Evolutionary conservation across 257 asterid species (phyloP), one percentile per base, ranked within the genome.

Genomic region (Verbascum thapsus): DNA sequence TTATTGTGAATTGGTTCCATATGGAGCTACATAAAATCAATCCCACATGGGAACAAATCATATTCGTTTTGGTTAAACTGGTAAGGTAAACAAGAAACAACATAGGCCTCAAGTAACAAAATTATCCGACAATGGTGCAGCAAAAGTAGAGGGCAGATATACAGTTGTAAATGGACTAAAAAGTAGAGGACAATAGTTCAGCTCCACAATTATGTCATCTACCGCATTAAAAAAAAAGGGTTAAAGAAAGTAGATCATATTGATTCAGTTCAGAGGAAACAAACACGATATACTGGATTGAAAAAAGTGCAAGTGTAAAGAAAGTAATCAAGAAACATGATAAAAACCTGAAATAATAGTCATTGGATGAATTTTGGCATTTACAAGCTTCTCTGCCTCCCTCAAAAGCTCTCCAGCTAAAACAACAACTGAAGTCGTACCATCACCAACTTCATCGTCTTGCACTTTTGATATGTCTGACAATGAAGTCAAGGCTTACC

Each of bases 391-490:
- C 75, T 94, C 99, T 45, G 97, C 96, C 86, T 94, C 99, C 81
- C 94, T 80, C 77, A 94, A 70, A 67, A 94, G 97, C 76, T 94
- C 97, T 55, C 97, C 99, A 73, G 97, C 99, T 77, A 94, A 85
- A 40, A 94, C 97, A 40, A 83, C 99, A 40, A 94, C 99, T 18
- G 99, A 90, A 50, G 99, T 94, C 39, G 99, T 94, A 50, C 99
- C 99, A 78, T 94, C 99, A 65, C 99, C 99, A 26, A 94, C 99
- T 79, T 94, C 99, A 72, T 94, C 97, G 66, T 94, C 99, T 75
- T 94, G 99, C 47, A 94, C 99, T 79, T 90, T 94, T 7, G 97
- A 94, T 67, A 94, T 92, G 69, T 92, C 99, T 92, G 49, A 50
- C n/a, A 47, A 8, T 41, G 37, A 66, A 41, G 35, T 80, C 49